Base-by-base conservation (phyloP, 371 early-diverging fungal species). In the Entomophthora muscae region DNA sequence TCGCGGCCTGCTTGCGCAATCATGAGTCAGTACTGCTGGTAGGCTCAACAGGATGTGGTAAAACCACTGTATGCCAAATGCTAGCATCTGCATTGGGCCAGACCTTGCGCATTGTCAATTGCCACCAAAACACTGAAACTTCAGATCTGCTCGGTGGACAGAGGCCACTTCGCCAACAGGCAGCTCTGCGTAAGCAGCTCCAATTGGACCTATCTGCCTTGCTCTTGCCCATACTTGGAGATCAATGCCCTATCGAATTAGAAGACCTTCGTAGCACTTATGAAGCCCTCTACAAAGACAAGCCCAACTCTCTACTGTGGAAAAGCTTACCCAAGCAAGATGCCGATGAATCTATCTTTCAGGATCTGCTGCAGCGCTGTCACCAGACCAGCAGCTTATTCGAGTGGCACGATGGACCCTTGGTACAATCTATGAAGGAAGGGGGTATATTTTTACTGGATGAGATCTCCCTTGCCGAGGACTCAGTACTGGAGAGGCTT, bases 21-120 rank as follows among this genome's bases (percentile, higher is more conserved):
- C 80, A 85, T 53, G 99, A 99, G 70, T 97, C 98, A 23, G 89
- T 99, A 24, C 73, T 99, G 23, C 79, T 99, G 3, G 93, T 99
- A 0, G 99, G 99, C 57, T 98, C 97, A 69, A 98, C 99, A 7
- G 99, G 99, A 21, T 93, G 95, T 71, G 99, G 99, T 63, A 99
- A 99, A 73, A 99, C 99, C 0, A 96, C 95, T 17, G 91, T 99
- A 7, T 93, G 94, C 71, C 95, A 99, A 72, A 82, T 95, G 77
- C 70, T 97, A 22, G 84, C 96, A 0, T 67, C 76, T 17, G 69
- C 83, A 27, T 75, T 78, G 53, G 67, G 74, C 5, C 80, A 78
- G 32, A 80, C 82, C 23, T 72, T 98, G 32, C 85, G 83, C 64
- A 90, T 92, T 57, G 87, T 99, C 63, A 98, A 96, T 69, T 95